Evolutionary conservation across 441 rosid species (phyloP), one percentile per base, ranked within the genome.

Genomic region (Euphorbia celastroides): DNA sequence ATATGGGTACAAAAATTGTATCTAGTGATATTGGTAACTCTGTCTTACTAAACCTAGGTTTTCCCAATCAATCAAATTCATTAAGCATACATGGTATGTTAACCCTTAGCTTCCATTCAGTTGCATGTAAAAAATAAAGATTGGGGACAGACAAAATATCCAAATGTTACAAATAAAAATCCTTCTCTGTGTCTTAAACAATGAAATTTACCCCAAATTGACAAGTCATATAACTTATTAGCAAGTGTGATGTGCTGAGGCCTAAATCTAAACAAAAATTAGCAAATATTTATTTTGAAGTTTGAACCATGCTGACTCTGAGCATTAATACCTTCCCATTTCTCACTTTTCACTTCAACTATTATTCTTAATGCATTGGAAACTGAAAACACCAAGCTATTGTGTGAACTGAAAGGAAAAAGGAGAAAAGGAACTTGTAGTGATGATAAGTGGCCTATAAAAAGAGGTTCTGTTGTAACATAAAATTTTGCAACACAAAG

Each of bases 331-430:
- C 50, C n/a, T 12, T 16, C 1, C 48, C 68, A 51, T 26, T 20
- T 11, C 31, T 19, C 58, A 38, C 31, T 19, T 50, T 26, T n/a
- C 42, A 31, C 58, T 30, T 38, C 44, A 48, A 31, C 11, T 5
- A 27, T 30, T 30, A 30, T 13, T 20, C 31, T 46, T 36, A 30
- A n/a, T 34, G 36, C 5, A 36, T 36, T 12, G 8, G 30, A 64
- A 48, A 50, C 31, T 30, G 44, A 64, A 64, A 50, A 56, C 58
- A 31, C 11, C 36, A 51, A 51, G 48, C 30, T 22, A 65, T 65
- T 51, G 13, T 30, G 58, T 5, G 9, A 10, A 10, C 12, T 23
- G 42, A 64, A 3, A 19, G 8, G 5, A 2, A 19, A 50, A n/a
- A 52, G 1, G 2, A 58, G 19, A 28, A 17, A 17, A 5, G 20